These are phyloP conservation scores for Auxenochlorella protothecoides DNA, from an alignment of 139 green algal species.

Conservation along the genomic window DNA sequence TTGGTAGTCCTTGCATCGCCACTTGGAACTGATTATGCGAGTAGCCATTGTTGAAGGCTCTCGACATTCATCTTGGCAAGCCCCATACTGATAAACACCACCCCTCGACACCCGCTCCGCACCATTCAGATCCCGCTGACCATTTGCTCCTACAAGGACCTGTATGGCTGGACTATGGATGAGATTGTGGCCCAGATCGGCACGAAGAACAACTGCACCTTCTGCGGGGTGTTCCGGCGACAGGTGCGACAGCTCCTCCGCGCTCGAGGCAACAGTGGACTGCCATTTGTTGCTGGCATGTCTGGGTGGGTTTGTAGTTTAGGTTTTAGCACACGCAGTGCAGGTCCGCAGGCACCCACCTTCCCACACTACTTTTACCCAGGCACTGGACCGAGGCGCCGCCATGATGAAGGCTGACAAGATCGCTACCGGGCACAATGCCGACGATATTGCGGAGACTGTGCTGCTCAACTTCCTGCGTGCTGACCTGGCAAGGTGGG, in stretches of 20 bases:
- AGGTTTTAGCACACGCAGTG: too few relatives aligned
- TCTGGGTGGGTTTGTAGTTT: too few relatives aligned
- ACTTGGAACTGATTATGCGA: background rate
- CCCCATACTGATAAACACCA: background rate
- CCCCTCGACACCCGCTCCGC: background rate
- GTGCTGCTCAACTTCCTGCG: slow-evolving; percentile 93
- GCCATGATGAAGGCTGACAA: slow-evolving; percentile 55
- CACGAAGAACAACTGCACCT: slow-evolving; percentile 93
- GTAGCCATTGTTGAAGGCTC: background rate
- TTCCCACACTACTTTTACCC: background rate
- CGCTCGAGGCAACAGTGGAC: too few relatives aligned
- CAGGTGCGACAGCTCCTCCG: slow-evolving; percentile 14
- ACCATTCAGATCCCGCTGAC: slow-evolving; percentile 59
- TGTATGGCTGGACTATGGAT: slow-evolving; percentile 99
- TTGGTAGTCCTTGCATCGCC: too few relatives aligned
- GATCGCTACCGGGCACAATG: slow-evolving; percentile 89
- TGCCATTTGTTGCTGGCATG: too few relatives aligned
- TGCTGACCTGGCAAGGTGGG: slow-evolving; percentile 71
- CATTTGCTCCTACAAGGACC: slow-evolving; percentile 86
- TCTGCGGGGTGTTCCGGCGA: slow-evolving; percentile 90
- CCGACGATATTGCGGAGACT: slow-evolving; percentile 94
- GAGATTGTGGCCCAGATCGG: slow-evolving; percentile 90
- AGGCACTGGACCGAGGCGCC: slow-evolving; percentile 86
- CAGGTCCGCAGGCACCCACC: background rate
- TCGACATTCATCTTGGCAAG: too few relatives aligned